Evolutionary conservation across 2,329 filamentous ascomycete genomes (phyloP).

Genomic region (Davidsoniella eucalypti): DNA sequence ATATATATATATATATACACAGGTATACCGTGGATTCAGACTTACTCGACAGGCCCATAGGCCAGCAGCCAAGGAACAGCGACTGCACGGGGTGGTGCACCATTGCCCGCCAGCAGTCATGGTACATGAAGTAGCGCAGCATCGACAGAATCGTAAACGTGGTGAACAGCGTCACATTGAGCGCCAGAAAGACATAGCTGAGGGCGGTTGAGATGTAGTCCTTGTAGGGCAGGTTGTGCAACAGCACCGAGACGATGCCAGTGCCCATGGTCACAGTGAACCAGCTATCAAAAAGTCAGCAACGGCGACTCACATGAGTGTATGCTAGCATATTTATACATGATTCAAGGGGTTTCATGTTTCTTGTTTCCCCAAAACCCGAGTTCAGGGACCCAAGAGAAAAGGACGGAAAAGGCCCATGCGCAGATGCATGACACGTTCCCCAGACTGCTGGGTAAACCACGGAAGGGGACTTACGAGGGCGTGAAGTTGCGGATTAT

Average conservation of each 20-base stretch:
- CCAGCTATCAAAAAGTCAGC: constrained; percentile 26
- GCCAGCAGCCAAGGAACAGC: constrained; percentile 51
- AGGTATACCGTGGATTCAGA: neutral
- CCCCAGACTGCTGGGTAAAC: neutral
- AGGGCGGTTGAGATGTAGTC: constrained; percentile 39
- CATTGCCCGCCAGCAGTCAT: constrained; percentile 51
- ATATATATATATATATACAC: too few relatives aligned
- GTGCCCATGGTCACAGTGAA: constrained; percentile 50
- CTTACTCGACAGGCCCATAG: constrained; percentile 42
- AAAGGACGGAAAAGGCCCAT: neutral
- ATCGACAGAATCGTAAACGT: constrained; percentile 36
- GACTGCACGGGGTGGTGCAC: constrained; percentile 49
- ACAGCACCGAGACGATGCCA: constrained; percentile 46
- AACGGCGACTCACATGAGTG: too few relatives aligned
- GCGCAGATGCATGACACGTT: too few relatives aligned
- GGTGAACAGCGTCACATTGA: constrained; percentile 43
- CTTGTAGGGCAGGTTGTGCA: constrained; percentile 46
- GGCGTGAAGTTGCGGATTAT: constrained; percentile 37
- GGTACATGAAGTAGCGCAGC: constrained; percentile 47
- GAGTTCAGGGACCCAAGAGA: neutral
- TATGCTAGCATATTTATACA: neutral
- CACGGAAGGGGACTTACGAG: constrained; percentile 24
- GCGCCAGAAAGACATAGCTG: constrained; percentile 40
- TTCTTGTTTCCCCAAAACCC: neutral
- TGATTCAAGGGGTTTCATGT: neutral